Evolutionary conservation across 2,329 filamentous ascomycete species (phyloP).

Genomic region (Graphilbum sp.): DNA sequence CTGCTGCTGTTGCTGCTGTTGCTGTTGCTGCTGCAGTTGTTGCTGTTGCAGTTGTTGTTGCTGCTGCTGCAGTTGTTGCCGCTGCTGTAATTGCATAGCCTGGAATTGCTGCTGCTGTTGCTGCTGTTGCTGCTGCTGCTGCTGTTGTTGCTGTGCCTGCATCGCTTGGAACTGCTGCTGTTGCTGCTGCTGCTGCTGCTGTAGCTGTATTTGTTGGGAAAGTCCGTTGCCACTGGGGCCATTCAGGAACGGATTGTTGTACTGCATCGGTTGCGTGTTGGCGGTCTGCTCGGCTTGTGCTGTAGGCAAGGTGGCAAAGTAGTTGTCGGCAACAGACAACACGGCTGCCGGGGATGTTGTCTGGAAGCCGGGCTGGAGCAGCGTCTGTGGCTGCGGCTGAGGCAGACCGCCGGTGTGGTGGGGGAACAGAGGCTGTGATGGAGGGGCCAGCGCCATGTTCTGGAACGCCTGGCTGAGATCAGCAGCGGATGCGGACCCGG

Average conservation of each 20-base stretch:
- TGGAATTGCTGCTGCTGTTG: constrained; percentile 8
- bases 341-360: background rate
- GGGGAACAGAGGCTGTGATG: constrained; percentile 45
- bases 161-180: constrained; percentile 6
- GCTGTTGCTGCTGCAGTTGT: constrained; percentile 11
- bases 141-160: constrained; percentile 8
- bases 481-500: constrained; percentile 3
- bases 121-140: constrained; percentile 17
- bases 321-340: constrained; percentile 3
- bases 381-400: constrained; percentile 17
- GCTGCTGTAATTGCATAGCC: constrained; percentile 19
- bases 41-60: background rate
- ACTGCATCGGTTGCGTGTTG: constrained; percentile 11
- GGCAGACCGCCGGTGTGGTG: constrained; percentile 49
- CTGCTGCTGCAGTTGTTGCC: constrained; percentile 14
- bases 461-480: constrained; percentile 55
- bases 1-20: constrained; percentile 15
- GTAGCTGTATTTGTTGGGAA: background rate
- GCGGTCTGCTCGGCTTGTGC: constrained; percentile 1
- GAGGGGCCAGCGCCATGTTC: constrained; percentile 48
- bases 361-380: background rate
- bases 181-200: constrained; percentile 18
- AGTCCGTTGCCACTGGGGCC: background rate
- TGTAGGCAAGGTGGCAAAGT: constrained; percentile 2
- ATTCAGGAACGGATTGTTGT: constrained; percentile 34